A percentile compares a stretch with the other conserved stretches of the same genome.
These are phyloP conservation scores for Yamadazyma tumulicola DNA, from an alignment of 805 yeast genomes.

Conservation along the genomic window DNA sequence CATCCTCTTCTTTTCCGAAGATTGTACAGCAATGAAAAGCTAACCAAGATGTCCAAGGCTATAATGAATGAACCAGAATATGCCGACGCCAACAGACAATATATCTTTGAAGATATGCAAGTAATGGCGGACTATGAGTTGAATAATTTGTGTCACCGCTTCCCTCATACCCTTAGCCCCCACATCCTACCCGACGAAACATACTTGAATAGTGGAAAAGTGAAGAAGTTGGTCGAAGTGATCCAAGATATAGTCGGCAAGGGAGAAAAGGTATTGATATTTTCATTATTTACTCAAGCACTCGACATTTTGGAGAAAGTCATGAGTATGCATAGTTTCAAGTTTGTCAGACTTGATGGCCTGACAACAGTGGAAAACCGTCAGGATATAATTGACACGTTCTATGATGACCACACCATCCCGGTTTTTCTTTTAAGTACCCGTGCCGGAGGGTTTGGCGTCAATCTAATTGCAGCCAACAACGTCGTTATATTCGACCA, in stretches of 20 bases:
- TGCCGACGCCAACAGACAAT: slow-evolving; percentile 69
- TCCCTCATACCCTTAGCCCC: slow-evolving; percentile 59
- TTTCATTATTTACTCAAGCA: slow-evolving; percentile 90
- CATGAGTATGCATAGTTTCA: slow-evolving; percentile 57
- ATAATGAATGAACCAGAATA: slow-evolving; percentile 83
- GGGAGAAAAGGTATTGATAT: slow-evolving; percentile 70
- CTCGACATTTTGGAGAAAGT: slow-evolving; percentile 83
- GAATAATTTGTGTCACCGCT: slow-evolving; percentile 66
- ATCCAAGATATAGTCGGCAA: slow-evolving; percentile 53
- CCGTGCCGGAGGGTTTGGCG: slow-evolving; percentile 98
- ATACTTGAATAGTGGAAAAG: slow-evolving; percentile 74
- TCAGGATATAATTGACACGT: slow-evolving; percentile 86
- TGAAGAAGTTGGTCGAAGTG: slow-evolving; percentile 51
- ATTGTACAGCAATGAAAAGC: slow-evolving; percentile 50
- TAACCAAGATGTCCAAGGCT: slow-evolving; percentile 67
- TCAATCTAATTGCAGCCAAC: slow-evolving; percentile 92
- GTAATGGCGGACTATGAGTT: slow-evolving; percentile 92
- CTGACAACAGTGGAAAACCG: slow-evolving; percentile 88
- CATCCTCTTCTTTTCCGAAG: slow-evolving; percentile 86
- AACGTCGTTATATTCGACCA: slow-evolving; percentile 89
- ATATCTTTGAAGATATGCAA: slow-evolving; percentile 89
- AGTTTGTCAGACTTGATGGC: slow-evolving; percentile 90
- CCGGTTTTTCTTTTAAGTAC: slow-evolving; percentile 89
- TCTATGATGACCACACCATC: slow-evolving; percentile 74
- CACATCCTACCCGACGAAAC: slow-evolving; percentile 52